These are phyloP conservation scores for Aspergillus sp. DNA, from an alignment of 2,329 filamentous ascomycete genomes.

Conservation along the genomic window DNA sequence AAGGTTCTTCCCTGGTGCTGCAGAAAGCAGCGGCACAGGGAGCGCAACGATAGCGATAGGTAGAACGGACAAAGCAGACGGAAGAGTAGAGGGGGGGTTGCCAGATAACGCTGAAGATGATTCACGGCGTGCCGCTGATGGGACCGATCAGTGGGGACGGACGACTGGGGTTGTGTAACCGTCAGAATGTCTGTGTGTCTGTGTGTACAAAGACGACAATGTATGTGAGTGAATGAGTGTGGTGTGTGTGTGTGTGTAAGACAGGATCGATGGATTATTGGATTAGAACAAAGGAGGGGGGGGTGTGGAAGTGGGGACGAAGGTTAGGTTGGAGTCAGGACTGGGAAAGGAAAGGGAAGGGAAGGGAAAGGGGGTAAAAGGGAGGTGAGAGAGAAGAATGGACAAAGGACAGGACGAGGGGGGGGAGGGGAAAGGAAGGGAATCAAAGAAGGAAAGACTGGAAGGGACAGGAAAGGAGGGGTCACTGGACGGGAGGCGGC, in stretches of 20 bases:
- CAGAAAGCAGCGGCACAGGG: slow-evolving; percentile 11
- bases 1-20: slow-evolving; percentile 16
- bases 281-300: slow-evolving; percentile 7
- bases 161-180: slow-evolving; percentile 14
- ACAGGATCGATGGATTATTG: slow-evolving; percentile 11
- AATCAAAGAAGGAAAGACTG: background rate
- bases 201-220: slow-evolving; percentile 5
- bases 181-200: slow-evolving; percentile 7
- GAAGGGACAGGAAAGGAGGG: background rate
- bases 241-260: background rate
- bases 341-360: slow-evolving; percentile 4
- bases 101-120: slow-evolving; percentile 14
- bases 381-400: slow-evolving; percentile 3
- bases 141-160: slow-evolving; percentile 24
- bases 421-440: background rate
- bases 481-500: slow-evolving; percentile 7
- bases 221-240: slow-evolving; percentile 2
- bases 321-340: slow-evolving; percentile 10
- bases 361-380: background rate
- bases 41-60: background rate
- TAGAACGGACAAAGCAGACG: background rate
- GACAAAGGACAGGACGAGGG: background rate
- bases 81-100: background rate
- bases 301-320: slow-evolving; percentile 13
- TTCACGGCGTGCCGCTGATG: slow-evolving; percentile 22